Evolutionary conservation across 2,329 filamentous ascomycete genomes (phyloP).

Genomic region (Eutypella sp.): DNA sequence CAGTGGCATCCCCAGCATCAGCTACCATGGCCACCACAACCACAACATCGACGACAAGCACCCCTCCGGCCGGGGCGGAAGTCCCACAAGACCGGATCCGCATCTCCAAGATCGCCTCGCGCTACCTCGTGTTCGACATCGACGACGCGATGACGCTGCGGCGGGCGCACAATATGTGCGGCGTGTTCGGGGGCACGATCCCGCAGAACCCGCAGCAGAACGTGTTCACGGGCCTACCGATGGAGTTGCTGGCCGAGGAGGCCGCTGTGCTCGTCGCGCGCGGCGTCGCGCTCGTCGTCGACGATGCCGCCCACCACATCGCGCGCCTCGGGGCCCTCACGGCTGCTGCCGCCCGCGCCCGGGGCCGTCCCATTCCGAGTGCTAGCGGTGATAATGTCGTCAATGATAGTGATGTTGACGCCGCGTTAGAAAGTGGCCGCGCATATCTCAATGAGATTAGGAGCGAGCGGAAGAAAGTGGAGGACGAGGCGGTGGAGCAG

Average conservation of each 20-base stretch:
- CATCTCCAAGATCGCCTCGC: slow-evolving; percentile 73
- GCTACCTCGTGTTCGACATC: slow-evolving; percentile 87
- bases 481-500: slow-evolving; percentile 32
- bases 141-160: slow-evolving; percentile 74
- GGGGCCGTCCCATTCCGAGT: slow-evolving; percentile 3
- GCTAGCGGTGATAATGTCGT: slow-evolving; percentile 5
- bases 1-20: too few species aligned
- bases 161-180: slow-evolving; percentile 76
- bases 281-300: slow-evolving; percentile 71
- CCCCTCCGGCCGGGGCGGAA: slow-evolving; percentile 7
- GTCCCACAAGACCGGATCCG: slow-evolving; percentile 48
- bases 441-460: slow-evolving; percentile 12
- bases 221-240: slow-evolving; percentile 80
- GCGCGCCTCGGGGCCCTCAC: slow-evolving; percentile 55
- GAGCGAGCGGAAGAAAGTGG: slow-evolving; percentile 13
- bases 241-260: slow-evolving; percentile 90
- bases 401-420: slow-evolving; percentile 26
- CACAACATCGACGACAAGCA: slow-evolving; percentile 11
- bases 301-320: slow-evolving; percentile 70
- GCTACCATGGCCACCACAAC: not conserved
- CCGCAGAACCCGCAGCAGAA: slow-evolving; percentile 94
- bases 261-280: slow-evolving; percentile 74
- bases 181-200: slow-evolving; percentile 79
- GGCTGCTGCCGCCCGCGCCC: slow-evolving; percentile 42
- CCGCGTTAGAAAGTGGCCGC: slow-evolving; percentile 24